These are phyloP conservation scores for Eimeria sp. DNA, from an alignment of 169 alveolate species.

Conservation along the genomic window DNA sequence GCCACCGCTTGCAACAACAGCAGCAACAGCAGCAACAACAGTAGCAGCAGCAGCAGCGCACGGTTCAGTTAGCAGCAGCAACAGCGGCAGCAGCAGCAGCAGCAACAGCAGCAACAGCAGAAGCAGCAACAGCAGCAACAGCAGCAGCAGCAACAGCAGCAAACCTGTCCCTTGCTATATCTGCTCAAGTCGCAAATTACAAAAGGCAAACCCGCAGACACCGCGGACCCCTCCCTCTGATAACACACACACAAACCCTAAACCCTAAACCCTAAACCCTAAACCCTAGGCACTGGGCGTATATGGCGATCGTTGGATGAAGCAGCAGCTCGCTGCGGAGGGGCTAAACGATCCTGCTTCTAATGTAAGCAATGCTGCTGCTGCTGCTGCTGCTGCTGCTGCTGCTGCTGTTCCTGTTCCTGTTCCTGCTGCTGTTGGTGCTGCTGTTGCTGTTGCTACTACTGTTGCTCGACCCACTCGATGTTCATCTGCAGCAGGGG, in stretches of 20 bases:
- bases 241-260: not conserved
- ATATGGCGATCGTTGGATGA: not conserved
- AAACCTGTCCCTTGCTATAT: not conserved
- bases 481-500: not conserved
- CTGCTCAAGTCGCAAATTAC: constrained; percentile 28
- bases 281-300: not conserved
- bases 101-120: not conserved
- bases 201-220: not conserved
- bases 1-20: not conserved
- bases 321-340: not conserved
- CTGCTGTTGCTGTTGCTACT: no score
- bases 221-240: not conserved
- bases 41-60: not conserved
- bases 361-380: no score
- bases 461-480: not conserved
- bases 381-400: no score
- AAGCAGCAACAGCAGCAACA: constrained; percentile 7
- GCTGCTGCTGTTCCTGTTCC: not conserved
- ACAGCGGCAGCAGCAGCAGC: not conserved
- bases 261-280: constrained; percentile 43
- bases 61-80: not conserved
- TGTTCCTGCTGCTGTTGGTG: constrained; percentile 30
- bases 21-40: not conserved
- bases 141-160: constrained; percentile 31
- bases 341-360: not conserved